Evolutionary conservation across 441 rosid species (phyloP).

Genomic region (Biscutella auriculata): DNA sequence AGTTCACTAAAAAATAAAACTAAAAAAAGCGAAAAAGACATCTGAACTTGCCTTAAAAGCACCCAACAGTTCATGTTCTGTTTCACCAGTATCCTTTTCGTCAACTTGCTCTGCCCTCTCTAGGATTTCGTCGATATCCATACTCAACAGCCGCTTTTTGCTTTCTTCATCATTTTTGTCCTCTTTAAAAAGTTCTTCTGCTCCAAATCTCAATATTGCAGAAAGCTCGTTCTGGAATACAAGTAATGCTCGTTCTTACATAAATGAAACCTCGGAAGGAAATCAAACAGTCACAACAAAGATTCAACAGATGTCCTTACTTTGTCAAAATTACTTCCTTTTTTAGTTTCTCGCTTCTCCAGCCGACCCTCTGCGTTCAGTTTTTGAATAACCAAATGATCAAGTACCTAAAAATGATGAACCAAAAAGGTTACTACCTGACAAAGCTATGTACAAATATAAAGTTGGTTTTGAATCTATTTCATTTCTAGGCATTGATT

Average conservation of each 20-base stretch:
- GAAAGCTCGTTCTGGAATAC: conserved; percentile 82
- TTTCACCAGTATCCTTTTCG: conserved; percentile 59
- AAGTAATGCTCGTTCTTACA: not conserved
- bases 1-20: not conserved
- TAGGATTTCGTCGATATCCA: conserved; percentile 98
- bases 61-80: conserved; percentile 74
- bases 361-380: conserved; percentile 98
- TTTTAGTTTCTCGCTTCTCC: conserved; percentile 97
- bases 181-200: conserved; percentile 97
- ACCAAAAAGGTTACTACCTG: conserved; percentile 13
- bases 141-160: conserved; percentile 73
- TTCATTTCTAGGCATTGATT: not conserved
- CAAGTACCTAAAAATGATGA: conserved; percentile 66
- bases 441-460: not conserved
- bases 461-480: not conserved
- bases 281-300: not conserved
- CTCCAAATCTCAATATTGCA: conserved; percentile 96
- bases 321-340: conserved; percentile 85
- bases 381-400: conserved; percentile 98
- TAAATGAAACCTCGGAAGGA: conserved; percentile 1
- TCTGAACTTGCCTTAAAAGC: conserved; percentile 78
- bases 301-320: conserved; percentile 31
- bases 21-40: not conserved
- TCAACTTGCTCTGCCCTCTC: conserved; percentile 98
- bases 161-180: conserved; percentile 95